These are phyloP conservation scores for Suhomyces bribrorum DNA, from an alignment of 1,139 yeast species.

Conservation along the genomic window DNA sequence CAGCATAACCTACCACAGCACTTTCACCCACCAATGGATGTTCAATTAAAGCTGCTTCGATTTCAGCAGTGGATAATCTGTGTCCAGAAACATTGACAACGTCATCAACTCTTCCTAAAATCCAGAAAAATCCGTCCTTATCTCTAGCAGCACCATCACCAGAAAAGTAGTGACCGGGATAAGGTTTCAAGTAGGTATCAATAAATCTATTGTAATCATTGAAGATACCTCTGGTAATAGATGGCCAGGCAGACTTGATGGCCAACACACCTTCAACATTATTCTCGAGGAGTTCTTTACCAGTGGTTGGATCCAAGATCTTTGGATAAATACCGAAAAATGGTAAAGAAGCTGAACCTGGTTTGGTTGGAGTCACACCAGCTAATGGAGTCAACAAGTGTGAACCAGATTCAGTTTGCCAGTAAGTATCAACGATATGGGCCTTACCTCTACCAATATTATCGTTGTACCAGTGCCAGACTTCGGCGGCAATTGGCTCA, in stretches of 20 bases:
- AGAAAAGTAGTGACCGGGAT: slow-evolving; percentile 68
- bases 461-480: slow-evolving; percentile 90
- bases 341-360: slow-evolving; percentile 79
- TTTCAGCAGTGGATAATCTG: slow-evolving; percentile 78
- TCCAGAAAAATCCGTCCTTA: slow-evolving; percentile 76
- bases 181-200: slow-evolving; percentile 73
- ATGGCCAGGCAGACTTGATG: slow-evolving; percentile 74
- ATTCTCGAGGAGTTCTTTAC: slow-evolving; percentile 60
- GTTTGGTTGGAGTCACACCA: slow-evolving; percentile 72
- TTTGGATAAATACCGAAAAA: slow-evolving; percentile 72
- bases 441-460: slow-evolving; percentile 74
- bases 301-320: slow-evolving; percentile 71
- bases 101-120: slow-evolving; percentile 79
- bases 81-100: slow-evolving; percentile 83
- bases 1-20: slow-evolving; percentile 81
- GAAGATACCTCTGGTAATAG: slow-evolving; percentile 76
- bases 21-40: slow-evolving; percentile 70
- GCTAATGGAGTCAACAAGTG: slow-evolving; percentile 73
- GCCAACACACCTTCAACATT: slow-evolving; percentile 78
- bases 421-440: slow-evolving; percentile 76
- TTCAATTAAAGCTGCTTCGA: slow-evolving; percentile 76
- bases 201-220: slow-evolving; percentile 65
- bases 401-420: slow-evolving; percentile 85
- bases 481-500: slow-evolving; percentile 90
- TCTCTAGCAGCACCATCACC: slow-evolving; percentile 88